Percentiles rank a stretch among this genome's conserved stretches.
Conservation (phyloP, 2,329 filamentous ascomycete genomes). For the Dryadomyces quercus-mongolicae region DNA sequence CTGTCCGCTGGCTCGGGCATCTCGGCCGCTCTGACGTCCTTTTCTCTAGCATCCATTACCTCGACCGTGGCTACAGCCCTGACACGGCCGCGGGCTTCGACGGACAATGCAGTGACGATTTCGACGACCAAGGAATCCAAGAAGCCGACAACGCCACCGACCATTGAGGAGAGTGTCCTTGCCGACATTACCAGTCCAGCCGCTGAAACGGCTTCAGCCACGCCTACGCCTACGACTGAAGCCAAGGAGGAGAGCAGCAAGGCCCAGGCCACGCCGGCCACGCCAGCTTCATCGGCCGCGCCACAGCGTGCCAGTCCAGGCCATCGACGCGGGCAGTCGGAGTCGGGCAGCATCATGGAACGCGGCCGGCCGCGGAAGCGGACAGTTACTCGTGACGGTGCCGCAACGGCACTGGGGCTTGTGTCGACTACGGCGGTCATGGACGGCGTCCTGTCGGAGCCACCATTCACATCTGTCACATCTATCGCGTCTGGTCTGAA, state of each 20-base stretch:
- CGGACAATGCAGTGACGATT: slow-evolving; percentile 13
- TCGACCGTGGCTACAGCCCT: slow-evolving; percentile 33
- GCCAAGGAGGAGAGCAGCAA: not conserved
- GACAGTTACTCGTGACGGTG: slow-evolving; percentile 15
- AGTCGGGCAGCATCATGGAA: slow-evolving; percentile 47
- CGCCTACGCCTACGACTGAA: not conserved
- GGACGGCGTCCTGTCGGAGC: not conserved
- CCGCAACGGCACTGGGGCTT: not conserved
- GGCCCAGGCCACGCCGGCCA: not conserved
- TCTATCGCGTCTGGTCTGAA: slow-evolving; percentile 16
- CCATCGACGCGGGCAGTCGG: slow-evolving; percentile 43
- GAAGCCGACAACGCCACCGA: not conserved
- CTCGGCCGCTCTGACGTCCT: not conserved
- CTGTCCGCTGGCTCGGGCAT: slow-evolving; percentile 24
- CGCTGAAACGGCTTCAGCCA: not conserved
- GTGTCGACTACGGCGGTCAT: slow-evolving; percentile 2
- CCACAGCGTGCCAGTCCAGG: slow-evolving; percentile 12
- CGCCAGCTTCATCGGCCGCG: not conserved
- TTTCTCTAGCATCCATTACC: slow-evolving; percentile 20
- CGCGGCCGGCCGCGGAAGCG: slow-evolving; percentile 48
- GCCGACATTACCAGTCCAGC: not conserved
- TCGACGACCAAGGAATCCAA: slow-evolving; percentile 9
- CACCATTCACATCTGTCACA: not conserved
- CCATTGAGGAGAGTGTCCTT: too few relatives aligned
- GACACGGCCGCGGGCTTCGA: not conserved